These are phyloP conservation scores for Erysimum cheiri DNA, from an alignment of 441 rosid species.

Conservation along the genomic window DNA sequence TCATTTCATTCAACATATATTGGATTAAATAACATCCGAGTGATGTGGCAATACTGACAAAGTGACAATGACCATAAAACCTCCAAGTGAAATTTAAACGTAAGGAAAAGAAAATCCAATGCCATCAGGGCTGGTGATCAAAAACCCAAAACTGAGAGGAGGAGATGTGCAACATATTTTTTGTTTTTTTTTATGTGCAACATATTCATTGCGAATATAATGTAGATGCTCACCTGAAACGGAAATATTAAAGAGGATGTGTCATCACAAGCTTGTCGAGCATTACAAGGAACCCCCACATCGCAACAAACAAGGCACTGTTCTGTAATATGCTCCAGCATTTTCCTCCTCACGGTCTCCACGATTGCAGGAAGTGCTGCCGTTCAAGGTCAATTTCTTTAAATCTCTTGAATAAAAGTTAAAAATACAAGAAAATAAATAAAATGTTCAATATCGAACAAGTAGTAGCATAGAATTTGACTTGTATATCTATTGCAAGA, in stretches of 20 bases:
- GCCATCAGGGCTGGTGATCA: conserved; percentile 20
- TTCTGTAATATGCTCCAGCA: conserved; percentile 86
- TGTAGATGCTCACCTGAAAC: conserved; percentile 70
- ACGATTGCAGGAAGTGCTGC: conserved; percentile 86
- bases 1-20: conserved; percentile 30
- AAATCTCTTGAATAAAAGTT: conserved; percentile 26
- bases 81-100: not conserved
- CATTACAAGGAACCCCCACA: conserved; percentile 89
- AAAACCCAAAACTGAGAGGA: not conserved
- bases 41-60: not conserved
- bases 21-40: conserved; percentile 26
- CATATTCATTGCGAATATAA: conserved; percentile 9
- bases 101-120: not conserved
- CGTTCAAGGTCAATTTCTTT: conserved; percentile 36
- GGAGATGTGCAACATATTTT: not conserved
- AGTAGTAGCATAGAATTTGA: conserved; percentile 12
- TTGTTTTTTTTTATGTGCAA: not conserved
- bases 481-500: conserved; percentile 22
- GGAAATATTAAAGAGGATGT: conserved; percentile 94
- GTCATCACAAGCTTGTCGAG: conserved; percentile 86
- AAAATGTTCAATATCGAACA: conserved; percentile 5
- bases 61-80: not conserved
- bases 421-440: conserved; percentile 12
- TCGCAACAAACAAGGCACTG: conserved; percentile 96
- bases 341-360: conserved; percentile 78